Percentiles rank a stretch among this genome's conserved stretches.
phyloP scores from a whole-genome alignment of 2,329 filamentous ascomycete genomes.

The Fusarium metavorans region DNA sequence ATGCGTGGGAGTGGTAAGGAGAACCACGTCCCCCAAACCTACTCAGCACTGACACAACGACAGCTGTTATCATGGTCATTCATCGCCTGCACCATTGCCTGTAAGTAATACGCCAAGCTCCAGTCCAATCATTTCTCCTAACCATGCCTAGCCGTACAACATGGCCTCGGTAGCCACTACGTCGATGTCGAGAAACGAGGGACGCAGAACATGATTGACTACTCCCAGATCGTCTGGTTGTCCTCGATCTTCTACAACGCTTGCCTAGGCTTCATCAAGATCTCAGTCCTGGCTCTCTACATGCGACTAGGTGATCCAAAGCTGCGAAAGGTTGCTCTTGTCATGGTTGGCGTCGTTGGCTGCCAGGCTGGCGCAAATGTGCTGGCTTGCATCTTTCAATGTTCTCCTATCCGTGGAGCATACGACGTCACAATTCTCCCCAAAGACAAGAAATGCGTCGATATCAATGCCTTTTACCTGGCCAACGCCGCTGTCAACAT shows the following conservation, averaged over 20 bases:
- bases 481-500: conserved; percentile 31
- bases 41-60: not conserved
- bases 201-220: conserved; percentile 22
- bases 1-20: conserved; percentile 22
- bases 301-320: conserved; percentile 26
- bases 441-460: conserved; percentile 14
- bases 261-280: conserved; percentile 34
- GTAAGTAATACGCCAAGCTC: not conserved
- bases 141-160: conserved; percentile 5
- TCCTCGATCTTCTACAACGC: conserved; percentile 36
- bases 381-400: conserved; percentile 31
- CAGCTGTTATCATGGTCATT: conserved; percentile 25
- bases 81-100: conserved; percentile 25
- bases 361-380: conserved; percentile 31
- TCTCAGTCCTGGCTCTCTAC: conserved; percentile 27
- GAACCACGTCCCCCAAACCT: not conserved
- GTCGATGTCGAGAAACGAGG: conserved; percentile 21
- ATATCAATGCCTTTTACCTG: conserved; percentile 32
- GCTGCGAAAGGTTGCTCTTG: conserved; percentile 17
- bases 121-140: accelerated
- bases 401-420: not conserved
- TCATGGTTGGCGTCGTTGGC: conserved; percentile 29
- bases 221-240: conserved; percentile 32
- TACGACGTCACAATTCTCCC: conserved; percentile 19
- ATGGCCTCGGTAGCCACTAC: conserved; percentile 29